These are phyloP conservation scores for Pouteria glomerata DNA, from an alignment of 148 eudicot genomes.

Conservation along the genomic window DNA sequence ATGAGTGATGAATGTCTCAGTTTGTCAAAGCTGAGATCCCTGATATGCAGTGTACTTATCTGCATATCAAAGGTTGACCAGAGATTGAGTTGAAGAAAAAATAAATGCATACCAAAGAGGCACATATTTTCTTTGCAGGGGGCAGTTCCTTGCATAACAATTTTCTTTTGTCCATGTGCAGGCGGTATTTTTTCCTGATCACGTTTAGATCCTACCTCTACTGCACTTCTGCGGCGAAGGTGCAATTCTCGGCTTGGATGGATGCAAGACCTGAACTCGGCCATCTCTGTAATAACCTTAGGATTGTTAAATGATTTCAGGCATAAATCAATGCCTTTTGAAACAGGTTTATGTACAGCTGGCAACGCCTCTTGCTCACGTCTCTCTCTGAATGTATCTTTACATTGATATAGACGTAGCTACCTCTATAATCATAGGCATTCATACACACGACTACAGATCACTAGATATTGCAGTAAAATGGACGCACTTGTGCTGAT, in stretches of 20 bases:
- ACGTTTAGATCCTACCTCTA: conserved; percentile 85
- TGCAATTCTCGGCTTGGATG: conserved; percentile 69
- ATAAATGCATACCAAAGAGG: background rate
- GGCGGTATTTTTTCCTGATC: conserved; percentile 86
- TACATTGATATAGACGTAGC: no score
- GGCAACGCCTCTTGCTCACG: background rate
- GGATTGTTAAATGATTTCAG: conserved; percentile 54
- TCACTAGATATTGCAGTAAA: no score
- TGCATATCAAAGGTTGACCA: background rate
- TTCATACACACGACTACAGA: no score
- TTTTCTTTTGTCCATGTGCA: conserved; percentile 32
- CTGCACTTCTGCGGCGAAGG: conserved; percentile 43
- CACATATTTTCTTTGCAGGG: background rate
- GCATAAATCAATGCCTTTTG: background rate
- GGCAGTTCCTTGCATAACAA: no score
- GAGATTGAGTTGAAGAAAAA: background rate
- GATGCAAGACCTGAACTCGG: conserved; percentile 86
- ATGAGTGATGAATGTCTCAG: no score
- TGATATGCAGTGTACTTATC: background rate
- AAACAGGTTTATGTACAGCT: conserved; percentile 12
- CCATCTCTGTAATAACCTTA: conserved; percentile 76
- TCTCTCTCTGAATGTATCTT: background rate
- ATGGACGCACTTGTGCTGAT: no score
- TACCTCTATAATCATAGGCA: no score
- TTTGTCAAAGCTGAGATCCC: background rate